Evolutionary conservation across 768 basidiomycete genomes (phyloP), one percentile per base, ranked within the genome.

Genomic region (Paxillus ammoniavirescens): DNA sequence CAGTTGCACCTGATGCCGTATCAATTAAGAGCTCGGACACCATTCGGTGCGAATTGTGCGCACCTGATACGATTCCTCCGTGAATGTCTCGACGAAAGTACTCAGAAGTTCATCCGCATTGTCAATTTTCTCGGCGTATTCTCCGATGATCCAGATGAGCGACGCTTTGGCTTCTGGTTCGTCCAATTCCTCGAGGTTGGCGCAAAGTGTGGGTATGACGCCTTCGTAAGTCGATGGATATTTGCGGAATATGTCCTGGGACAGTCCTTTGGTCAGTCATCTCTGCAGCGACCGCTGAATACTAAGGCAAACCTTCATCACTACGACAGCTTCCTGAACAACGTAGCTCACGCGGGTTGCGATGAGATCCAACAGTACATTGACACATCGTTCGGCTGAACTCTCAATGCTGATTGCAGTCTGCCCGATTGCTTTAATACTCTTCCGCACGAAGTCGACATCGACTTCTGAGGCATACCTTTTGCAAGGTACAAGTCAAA

Each of bases 81-180:
- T 87, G 73, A 98, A 98, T 2, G 87, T 79, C 52, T 96, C 92
- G 18, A 99, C 89, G 67, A 97, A 98, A 47, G 89, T 87, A 13
- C 83, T 81, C 59, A 98, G 76, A 21, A 99, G 77, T 62, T 98
- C 95, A 66, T 91, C 93, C 3, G 96, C 94, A 59, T 99, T 99
- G 61, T 95, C 93, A 59, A 98, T 98, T 74, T 93, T 96, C 70
- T 89, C 89, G 3, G 96, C 94, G 63, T 99, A 98, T 74, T 98
- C 94, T 52, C 96, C 96, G 60, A 98, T 94, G 63, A 99, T 98
- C 96, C 97, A 99, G 67, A 99, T 98, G 47, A 99, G 77, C 2
- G 95, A 95, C 1, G 95, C 92, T 66, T 98, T 98, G 2, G 97
- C 96, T 67, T 99, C 96, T 9, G 96, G 97, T 66, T 99, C 97